Evolutionary conservation across 208 protist genomes (phyloP), one percentile per base, ranked within the genome.

Genomic region (Polymyxa betae): DNA sequence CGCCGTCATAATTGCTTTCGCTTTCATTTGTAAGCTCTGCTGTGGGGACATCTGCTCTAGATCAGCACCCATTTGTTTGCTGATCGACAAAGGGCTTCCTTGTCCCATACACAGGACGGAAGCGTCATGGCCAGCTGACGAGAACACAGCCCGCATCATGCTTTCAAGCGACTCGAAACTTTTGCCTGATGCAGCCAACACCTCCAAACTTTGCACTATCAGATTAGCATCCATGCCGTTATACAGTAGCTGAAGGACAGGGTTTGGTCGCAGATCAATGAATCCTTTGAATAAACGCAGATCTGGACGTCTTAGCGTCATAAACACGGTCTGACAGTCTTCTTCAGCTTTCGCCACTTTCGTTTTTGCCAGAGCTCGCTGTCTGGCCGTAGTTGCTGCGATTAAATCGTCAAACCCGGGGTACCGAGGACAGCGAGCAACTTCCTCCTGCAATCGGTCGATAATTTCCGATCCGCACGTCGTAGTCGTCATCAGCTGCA

Each of bases 1-100:
- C n/a, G 72, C 72, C 5, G 72, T 82, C 72, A 82, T 82, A n/a
- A 82, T 82, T 20, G 72, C 72, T 82, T 82, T 82, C 35, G 72
- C 72, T n/a, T 82, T 35, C 5, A 38, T 38, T 43, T 82, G 72
- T 43, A 82, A 12, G 5, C 16, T 12, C 72, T 82, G 72, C n/a
- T 35, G 35, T n/a, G n/a, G 16, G 5, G 72, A 16, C n/a, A 82
- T 5, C n/a, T 82, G 16, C 12, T 82, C 72, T 20, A 20, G 16
- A 16, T 82, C 72, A 43, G 5, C 72, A 40, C 12, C 72, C 35
- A 43, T n/a, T 5, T 35, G 5, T 5, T 5, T 40, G 49, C 5
- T 29, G 5, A 5, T 5, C 5, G 72, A 5, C 72, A 82, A 43
- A 20, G 72, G 72, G 72, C 72, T 82, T 35, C 72, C 72, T 43